Percentiles rank a stretch among this genome's conserved stretches.
These are phyloP conservation scores for Xylariaceae sp. DNA, from an alignment of 2,329 filamentous ascomycete genomes.

Conservation along the genomic window DNA sequence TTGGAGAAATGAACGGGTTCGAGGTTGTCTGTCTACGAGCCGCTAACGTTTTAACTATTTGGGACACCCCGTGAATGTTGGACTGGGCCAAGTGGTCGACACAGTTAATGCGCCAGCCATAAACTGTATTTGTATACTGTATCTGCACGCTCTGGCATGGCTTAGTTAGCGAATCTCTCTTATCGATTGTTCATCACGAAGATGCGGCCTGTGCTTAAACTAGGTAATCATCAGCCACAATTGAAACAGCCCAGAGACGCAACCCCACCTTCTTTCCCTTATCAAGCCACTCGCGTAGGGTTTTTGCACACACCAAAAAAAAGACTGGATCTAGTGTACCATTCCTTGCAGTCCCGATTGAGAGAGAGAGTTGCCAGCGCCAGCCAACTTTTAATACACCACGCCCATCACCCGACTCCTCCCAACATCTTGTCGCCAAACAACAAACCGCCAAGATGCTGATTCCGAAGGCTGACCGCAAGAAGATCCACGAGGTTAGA, in stretches of 20 bases:
- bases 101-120: too few relatives aligned
- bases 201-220: not conserved
- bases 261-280: slow-evolving; percentile 22
- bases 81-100: too few relatives aligned
- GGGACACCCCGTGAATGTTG: too few relatives aligned
- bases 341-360: slow-evolving; percentile 27
- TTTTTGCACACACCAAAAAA: slow-evolving; percentile 36
- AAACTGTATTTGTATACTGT: too few relatives aligned
- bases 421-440: slow-evolving; percentile 46
- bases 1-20: not conserved
- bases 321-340: slow-evolving; percentile 28
- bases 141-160: too few relatives aligned
- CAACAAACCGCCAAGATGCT: slow-evolving; percentile 68
- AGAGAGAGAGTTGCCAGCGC: slow-evolving; percentile 20
- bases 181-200: not conserved
- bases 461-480: slow-evolving; percentile 99
- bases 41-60: too few relatives aligned
- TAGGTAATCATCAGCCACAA: slow-evolving; percentile 21
- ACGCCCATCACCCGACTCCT: slow-evolving; percentile 39
- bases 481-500: slow-evolving; percentile 90
- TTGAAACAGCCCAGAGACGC: not conserved
- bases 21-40: too few relatives aligned
- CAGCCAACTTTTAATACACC: slow-evolving; percentile 25
- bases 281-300: slow-evolving; percentile 30
- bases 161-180: too few relatives aligned